Conservation (phyloP, 2,329 filamentous ascomycete species). For the Aspergillus sp. region DNA sequence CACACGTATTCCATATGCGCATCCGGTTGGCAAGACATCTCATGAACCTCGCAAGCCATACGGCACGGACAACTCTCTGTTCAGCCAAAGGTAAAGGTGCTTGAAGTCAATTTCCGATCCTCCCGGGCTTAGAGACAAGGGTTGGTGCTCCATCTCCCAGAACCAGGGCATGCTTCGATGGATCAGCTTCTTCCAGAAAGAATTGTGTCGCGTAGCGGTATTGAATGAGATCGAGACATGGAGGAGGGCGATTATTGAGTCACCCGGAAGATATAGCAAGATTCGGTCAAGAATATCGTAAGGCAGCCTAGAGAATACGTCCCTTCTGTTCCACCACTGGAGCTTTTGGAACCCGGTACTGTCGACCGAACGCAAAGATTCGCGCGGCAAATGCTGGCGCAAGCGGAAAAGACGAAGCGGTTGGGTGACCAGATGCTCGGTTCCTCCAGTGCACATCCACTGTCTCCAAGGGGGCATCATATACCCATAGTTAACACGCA, state of each 20-base stretch:
- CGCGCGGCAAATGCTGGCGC: not conserved
- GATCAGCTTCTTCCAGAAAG: not conserved
- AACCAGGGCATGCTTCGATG: not conserved
- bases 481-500: not conserved
- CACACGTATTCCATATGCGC: not conserved
- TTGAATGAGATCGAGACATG: not conserved
- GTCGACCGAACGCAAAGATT: not conserved
- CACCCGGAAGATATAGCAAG: not conserved
- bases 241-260: not conserved
- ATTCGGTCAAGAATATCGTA: not conserved
- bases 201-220: not conserved
- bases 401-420: not conserved
- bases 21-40: not conserved
- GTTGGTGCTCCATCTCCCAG: not conserved
- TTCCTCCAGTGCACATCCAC: not conserved
- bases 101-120: not conserved
- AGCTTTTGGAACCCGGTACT: not conserved
- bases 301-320: not conserved
- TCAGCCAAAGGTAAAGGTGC: not conserved
- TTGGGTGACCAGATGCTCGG: not conserved
- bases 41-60: not conserved
- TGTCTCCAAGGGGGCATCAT: not conserved
- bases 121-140: not conserved
- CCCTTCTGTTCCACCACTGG: not conserved
- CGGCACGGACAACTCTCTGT: not conserved